Conservation (phyloP, 2,329 filamentous ascomycete genomes). For the Incumbomyces delicatus region DNA sequence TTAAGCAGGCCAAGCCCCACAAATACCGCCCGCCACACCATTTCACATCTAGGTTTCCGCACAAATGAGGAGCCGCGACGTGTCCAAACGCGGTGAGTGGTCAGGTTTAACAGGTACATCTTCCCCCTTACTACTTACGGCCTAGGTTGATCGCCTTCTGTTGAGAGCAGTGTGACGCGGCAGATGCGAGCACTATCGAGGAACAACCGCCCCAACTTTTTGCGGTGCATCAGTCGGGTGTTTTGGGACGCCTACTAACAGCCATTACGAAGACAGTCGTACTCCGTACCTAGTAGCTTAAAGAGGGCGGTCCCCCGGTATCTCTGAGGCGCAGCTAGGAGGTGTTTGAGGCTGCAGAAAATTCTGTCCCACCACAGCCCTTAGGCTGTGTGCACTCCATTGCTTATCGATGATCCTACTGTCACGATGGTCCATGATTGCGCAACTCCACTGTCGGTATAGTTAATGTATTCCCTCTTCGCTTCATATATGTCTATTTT, state of each 20-base stretch:
- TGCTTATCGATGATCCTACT: not conserved
- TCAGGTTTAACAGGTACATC: slow-evolving; percentile 1
- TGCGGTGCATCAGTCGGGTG: no score
- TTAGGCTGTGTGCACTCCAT: not conserved
- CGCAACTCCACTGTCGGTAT: slow-evolving; percentile 17
- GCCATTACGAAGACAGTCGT: no score
- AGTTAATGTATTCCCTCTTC: not conserved
- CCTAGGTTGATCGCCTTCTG: not conserved
- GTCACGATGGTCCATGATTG: slow-evolving; percentile 9
- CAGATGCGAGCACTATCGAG: no score
- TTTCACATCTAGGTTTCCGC: no score
- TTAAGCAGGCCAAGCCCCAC: no score
- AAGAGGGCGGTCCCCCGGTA: not conserved
- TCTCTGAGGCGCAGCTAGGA: not conserved
- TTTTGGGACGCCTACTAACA: no score
- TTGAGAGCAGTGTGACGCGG: not conserved
- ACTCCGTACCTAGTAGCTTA: no score
- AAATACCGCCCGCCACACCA: no score
- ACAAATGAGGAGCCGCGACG: not conserved
- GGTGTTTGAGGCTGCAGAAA: not conserved
- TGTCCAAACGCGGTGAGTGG: not conserved
- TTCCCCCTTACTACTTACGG: not conserved
- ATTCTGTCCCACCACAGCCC: slow-evolving; percentile 3
- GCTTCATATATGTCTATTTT: no score
- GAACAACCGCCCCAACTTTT: no score